phyloP scores from a whole-genome alignment of 1,139 yeast genomes.

The Maudiozyma humilis region DNA sequence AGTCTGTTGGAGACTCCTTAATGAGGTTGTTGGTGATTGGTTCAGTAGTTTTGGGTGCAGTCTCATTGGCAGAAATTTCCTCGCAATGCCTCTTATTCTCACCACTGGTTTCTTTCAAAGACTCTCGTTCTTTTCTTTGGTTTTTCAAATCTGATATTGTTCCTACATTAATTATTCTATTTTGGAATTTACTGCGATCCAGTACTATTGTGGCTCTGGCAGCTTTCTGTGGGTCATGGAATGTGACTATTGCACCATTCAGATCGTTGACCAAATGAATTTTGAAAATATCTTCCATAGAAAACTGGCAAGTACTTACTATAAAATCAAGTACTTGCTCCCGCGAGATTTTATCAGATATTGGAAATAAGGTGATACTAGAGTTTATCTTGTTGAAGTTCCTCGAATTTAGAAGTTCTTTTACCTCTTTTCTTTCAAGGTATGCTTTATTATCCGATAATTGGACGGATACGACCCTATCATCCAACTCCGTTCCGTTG shows the following conservation, averaged over 20 bases:
- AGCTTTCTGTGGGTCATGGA: constrained; percentile 39
- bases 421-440: constrained; percentile 28
- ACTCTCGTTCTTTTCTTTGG: background rate
- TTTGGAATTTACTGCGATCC: constrained; percentile 38
- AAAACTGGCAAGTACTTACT: constrained; percentile 16
- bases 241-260: constrained; percentile 50
- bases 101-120: background rate
- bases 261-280: constrained; percentile 42
- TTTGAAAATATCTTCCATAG: constrained; percentile 14
- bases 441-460: constrained; percentile 35
- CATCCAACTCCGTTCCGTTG: constrained; percentile 36
- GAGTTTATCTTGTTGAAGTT: constrained; percentile 27
- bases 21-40: background rate
- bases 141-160: constrained; percentile 33
- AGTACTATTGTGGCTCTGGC: constrained; percentile 51
- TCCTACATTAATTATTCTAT: constrained; percentile 34
- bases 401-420: constrained; percentile 21
- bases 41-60: no score
- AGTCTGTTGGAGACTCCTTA: background rate
- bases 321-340: constrained; percentile 38
- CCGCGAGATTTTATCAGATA: constrained; percentile 41
- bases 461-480: constrained; percentile 39
- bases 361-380: constrained; percentile 40
- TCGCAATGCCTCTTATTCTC: background rate
- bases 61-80: no score